Base-by-base conservation (phyloP, 805 yeast species). In the Candida cerambycidarum region DNA sequence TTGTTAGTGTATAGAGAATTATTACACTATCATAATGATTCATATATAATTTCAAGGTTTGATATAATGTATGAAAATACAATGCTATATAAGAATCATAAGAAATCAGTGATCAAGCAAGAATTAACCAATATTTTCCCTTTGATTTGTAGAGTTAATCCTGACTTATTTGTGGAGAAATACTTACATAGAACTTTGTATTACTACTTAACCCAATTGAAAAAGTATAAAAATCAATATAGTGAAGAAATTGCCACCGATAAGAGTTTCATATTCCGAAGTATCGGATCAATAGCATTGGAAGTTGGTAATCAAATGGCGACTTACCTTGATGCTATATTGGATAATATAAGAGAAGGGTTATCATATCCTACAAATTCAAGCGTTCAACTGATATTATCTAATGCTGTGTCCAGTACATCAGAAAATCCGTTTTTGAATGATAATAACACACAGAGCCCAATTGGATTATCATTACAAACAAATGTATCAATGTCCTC, bases 111-210 rank as follows among this genome's bases (percentile, higher is more conserved):
- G 4, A 83, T 93, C 12, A 75, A 97, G 48, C 83, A 82, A 44
- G 96, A 92, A 51, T 83, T 92, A n/a, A 80, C 95, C 9, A 79
- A 80, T 32, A 83, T 90, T 38, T 71, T 92, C 47, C 97, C 99
- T 0, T 73, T 85, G 16, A 64, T 93, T 24, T 96, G 97, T 37
- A 75, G 79, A 30, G 90, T 85, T 51, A 83, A 87, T 52, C 80
- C 89, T 1, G 78, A 76, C 27, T 64, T 80, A 38, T 93, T 93
- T 65, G 86, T 87, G 7, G 85, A 83, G 50, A 79, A 80, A 57
- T 90, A 87, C 57, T 72, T 92, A 62, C 96, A 88, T 59, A 75
- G 84, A 47, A 82, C 93, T 2, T 73, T 89, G 64, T 73, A 82
- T 13, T 85, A 85, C 61, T 84, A 89, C 56, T 71, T 92, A 39